Conservation (phyloP, 176 grass and related monocot genomes). For the Carex parvula region DNA sequence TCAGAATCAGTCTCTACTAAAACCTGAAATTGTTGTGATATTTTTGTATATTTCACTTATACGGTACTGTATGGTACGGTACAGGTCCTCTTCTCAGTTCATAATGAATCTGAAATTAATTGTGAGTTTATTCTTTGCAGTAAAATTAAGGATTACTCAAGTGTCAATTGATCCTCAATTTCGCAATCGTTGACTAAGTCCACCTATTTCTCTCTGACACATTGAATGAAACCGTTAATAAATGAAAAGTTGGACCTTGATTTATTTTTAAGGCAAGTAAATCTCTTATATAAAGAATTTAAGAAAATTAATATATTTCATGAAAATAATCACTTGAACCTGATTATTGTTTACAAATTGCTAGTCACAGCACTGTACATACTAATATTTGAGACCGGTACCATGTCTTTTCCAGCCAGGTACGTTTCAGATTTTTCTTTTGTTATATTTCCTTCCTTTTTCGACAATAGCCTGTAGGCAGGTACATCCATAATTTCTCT, state of each 20-base stretch:
- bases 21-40: too few species aligned
- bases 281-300: neutral
- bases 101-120: too few species aligned
- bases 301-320: neutral
- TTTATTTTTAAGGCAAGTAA: neutral
- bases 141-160: neutral
- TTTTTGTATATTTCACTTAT: neutral
- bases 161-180: neutral
- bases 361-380: neutral
- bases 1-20: too few species aligned
- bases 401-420: neutral
- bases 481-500: neutral
- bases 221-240: neutral
- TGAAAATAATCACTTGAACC: neutral
- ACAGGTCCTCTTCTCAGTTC: too few species aligned
- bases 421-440: too few species aligned
- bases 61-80: neutral
- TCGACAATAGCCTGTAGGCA: too few species aligned
- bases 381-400: neutral
- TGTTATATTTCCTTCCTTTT: too few species aligned
- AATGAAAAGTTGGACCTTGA: neutral
- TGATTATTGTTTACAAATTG: neutral
- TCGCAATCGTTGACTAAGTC: neutral
- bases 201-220: neutral
- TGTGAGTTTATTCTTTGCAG: too few species aligned